Percentiles rank a stretch among this genome's conserved stretches.
Conservation (phyloP, 805 yeast genomes). For the Lachancea meyersii region DNA sequence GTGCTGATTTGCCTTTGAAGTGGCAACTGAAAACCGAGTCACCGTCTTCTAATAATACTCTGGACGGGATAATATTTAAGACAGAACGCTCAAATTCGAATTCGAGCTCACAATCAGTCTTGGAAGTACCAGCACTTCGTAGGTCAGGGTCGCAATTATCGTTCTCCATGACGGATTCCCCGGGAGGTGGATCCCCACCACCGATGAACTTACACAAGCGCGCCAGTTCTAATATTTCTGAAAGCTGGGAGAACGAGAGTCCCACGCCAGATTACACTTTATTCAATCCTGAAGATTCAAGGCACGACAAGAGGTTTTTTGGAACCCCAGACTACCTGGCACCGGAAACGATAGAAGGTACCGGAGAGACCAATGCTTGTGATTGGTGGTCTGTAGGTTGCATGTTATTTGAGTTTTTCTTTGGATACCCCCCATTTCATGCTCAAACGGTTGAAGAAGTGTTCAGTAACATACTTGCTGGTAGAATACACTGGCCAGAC, state of each 20-base stretch:
- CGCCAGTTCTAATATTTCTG: slow-evolving; percentile 35
- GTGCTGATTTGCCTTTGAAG: slow-evolving; percentile 5
- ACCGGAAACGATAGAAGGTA: slow-evolving; percentile 88
- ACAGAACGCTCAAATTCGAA: slow-evolving; percentile 15
- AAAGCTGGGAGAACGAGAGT: slow-evolving; percentile 11
- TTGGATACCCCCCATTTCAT: slow-evolving; percentile 94
- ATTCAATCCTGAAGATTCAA: slow-evolving; percentile 62
- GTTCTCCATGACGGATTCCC: slow-evolving; percentile 23
- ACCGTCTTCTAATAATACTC: background rate
- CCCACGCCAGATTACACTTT: slow-evolving; percentile 46
- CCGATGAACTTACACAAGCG: slow-evolving; percentile 12
- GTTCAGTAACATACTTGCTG: slow-evolving; percentile 69
- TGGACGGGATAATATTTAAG: slow-evolving; percentile 3
- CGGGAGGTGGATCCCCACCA: slow-evolving; percentile 30
- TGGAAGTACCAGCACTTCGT: slow-evolving; percentile 21
- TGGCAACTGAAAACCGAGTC: slow-evolving; percentile 8
- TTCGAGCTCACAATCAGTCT: slow-evolving; percentile 18
- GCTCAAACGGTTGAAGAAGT: slow-evolving; percentile 73
- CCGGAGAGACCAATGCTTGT: slow-evolving; percentile 64
- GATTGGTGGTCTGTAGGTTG: slow-evolving; percentile 98
- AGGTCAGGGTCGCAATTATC: slow-evolving; percentile 30
- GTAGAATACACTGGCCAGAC: slow-evolving; percentile 81
- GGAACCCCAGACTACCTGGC: slow-evolving; percentile 98
- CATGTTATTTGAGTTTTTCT: slow-evolving; percentile 82
- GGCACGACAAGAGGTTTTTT: slow-evolving; percentile 60